Conservation (phyloP, 805 yeast genomes). For the Yamadazyma phyllophila region DNA sequence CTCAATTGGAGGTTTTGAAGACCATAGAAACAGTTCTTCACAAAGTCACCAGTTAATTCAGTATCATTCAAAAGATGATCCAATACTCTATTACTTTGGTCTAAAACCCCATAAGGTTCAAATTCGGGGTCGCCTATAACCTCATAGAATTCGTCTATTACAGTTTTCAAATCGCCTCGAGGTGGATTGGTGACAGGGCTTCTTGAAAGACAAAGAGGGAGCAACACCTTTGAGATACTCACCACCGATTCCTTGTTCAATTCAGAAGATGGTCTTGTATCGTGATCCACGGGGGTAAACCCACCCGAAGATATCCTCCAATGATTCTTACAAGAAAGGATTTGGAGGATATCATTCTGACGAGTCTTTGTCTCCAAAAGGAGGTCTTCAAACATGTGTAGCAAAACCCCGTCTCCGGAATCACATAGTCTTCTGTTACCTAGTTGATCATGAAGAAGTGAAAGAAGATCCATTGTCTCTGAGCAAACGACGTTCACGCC, state of each 20-base stretch:
- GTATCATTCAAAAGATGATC: slow-evolving; percentile 47
- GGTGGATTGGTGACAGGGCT: slow-evolving; percentile 61
- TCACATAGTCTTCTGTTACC: slow-evolving; percentile 74
- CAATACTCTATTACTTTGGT: slow-evolving; percentile 32
- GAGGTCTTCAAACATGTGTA: slow-evolving; percentile 56
- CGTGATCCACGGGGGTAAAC: slow-evolving; percentile 68
- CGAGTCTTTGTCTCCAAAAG: slow-evolving; percentile 33
- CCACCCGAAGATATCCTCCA: slow-evolving; percentile 57
- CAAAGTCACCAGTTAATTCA: slow-evolving; percentile 40
- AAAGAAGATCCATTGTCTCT: slow-evolving; percentile 37
- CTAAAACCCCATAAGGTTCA: slow-evolving; percentile 39
- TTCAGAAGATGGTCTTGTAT: slow-evolving; percentile 26
- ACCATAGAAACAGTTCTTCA: slow-evolving; percentile 57
- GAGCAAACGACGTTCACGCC: background rate
- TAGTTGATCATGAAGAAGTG: slow-evolving; percentile 67
- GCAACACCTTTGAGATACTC: slow-evolving; percentile 47
- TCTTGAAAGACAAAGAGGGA: slow-evolving; percentile 53
- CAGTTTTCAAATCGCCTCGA: slow-evolving; percentile 67
- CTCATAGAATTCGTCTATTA: slow-evolving; percentile 69
- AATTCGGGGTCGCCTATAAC: slow-evolving; percentile 66
- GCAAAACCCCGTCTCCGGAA: slow-evolving; percentile 56
- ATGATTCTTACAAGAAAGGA: slow-evolving; percentile 76
- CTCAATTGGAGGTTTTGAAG: slow-evolving; percentile 28
- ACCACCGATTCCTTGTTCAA: slow-evolving; percentile 29
- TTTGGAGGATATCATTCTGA: slow-evolving; percentile 72